These are phyloP conservation scores for Cordyceps cateniannulata DNA, from an alignment of 2,329 filamentous ascomycete genomes.

Conservation along the genomic window DNA sequence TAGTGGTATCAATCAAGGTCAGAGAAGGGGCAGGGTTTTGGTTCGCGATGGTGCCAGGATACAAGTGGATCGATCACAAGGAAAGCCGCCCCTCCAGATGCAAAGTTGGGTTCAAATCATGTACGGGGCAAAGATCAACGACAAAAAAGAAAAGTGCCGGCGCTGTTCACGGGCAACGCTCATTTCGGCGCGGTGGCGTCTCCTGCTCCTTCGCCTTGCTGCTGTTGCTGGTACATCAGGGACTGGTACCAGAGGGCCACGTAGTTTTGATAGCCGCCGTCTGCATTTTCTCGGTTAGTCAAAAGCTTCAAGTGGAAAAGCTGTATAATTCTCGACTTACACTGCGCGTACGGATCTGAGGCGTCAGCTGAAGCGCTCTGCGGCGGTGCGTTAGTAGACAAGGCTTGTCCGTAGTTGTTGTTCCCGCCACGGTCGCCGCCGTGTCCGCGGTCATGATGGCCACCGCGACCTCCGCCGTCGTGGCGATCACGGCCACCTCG, in stretches of 20 bases:
- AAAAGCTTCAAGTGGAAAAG: neutral
- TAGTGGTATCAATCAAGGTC: conserved; percentile 1
- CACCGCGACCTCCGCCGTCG: conserved; percentile 28
- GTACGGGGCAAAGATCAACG: neutral
- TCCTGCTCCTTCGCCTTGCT: conserved; percentile 29
- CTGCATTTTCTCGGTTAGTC: conserved; percentile 29
- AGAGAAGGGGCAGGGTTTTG: neutral
- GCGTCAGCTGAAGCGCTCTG: conserved; percentile 42
- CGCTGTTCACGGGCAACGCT: conserved; percentile 29
- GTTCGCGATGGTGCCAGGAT: neutral
- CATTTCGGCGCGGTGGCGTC: conserved; percentile 19
- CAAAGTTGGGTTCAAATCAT: neutral
- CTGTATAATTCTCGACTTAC: conserved; percentile 35
- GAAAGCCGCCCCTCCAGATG: neutral
- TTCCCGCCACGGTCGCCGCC: conserved; percentile 42
- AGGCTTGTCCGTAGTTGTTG: conserved; percentile 43
- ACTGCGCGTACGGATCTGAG: conserved; percentile 69
- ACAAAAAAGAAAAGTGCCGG: neutral
- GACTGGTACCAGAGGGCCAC: conserved; percentile 76
- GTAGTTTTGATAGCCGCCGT: conserved; percentile 78
- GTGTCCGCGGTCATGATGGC: conserved; percentile 27
- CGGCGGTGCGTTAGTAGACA: conserved; percentile 36
- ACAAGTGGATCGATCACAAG: too few relatives aligned
- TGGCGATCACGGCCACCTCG: conserved; percentile 32
- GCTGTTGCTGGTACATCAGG: conserved; percentile 38